phyloP scores from a whole-genome alignment of 257 asterid genomes.

The Striga asiatica region DNA sequence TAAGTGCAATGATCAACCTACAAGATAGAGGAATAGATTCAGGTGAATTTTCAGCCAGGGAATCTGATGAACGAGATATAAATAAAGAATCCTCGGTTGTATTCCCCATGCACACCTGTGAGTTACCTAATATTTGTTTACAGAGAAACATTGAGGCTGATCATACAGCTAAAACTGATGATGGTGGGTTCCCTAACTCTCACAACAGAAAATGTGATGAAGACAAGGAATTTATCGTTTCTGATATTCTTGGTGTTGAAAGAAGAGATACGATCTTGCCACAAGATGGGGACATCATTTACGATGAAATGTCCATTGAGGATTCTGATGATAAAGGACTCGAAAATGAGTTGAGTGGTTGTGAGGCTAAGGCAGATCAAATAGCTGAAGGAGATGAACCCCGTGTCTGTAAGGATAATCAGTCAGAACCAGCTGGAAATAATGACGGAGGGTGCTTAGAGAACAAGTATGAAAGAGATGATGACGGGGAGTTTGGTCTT shows the following conservation, averaged over 20 bases:
- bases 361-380: constrained; percentile 11
- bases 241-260: constrained; percentile 14
- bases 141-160: constrained; percentile 2
- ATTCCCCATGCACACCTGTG: neutral
- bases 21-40: constrained; percentile 13
- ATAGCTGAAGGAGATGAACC: constrained; percentile 15
- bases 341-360: neutral
- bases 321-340: neutral
- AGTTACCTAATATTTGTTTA: neutral
- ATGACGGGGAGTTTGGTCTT: neutral
- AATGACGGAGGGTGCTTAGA: constrained; percentile 12
- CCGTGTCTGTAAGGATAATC: neutral
- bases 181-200: constrained; percentile 11
- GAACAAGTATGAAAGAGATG: constrained; percentile 2
- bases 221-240: constrained; percentile 1
- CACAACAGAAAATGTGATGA: too few species aligned
- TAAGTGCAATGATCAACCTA: constrained; percentile 6
- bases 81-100: neutral
- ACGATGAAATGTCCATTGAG: neutral
- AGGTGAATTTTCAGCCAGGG: constrained; percentile 1
- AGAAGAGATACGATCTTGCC: constrained; percentile 3
- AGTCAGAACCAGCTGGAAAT: constrained; percentile 8
- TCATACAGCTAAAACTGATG: constrained; percentile 5
- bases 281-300: constrained; percentile 3
- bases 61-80: neutral